Evolutionary conservation across 1,284 basidiomycete species (phyloP).

Genomic region (Vanrija sp.): DNA sequence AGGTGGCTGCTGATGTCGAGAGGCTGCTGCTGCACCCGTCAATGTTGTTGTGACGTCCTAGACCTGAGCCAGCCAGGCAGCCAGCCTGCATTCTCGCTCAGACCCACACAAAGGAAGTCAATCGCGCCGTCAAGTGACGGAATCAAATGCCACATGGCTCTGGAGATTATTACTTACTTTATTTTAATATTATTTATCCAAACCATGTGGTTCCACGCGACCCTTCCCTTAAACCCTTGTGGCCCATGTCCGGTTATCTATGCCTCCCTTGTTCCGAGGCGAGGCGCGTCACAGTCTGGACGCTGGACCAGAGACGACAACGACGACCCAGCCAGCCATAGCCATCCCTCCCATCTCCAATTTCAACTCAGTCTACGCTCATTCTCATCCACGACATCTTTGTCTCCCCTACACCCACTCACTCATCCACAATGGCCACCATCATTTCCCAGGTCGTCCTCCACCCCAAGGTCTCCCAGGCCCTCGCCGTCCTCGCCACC

Average conservation of each 20-base stretch:
- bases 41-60: no score
- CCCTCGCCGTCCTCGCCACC: conserved; percentile 71
- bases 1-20: no score
- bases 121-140: no score
- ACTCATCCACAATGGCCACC: conserved; percentile 30
- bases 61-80: no score
- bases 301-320: not conserved
- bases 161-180: no score
- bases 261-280: not conserved
- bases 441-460: conserved; percentile 71
- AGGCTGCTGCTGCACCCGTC: no score
- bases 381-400: not conserved
- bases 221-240: not conserved
- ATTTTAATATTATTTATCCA: not conserved
- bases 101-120: no score
- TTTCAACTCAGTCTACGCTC: not conserved
- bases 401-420: not conserved
- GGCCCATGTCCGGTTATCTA: not conserved
- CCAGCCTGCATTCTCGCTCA: no score
- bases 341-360: not conserved
- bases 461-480: conserved; percentile 72
- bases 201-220: not conserved
- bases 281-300: not conserved
- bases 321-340: not conserved
- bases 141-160: no score